These are phyloP conservation scores for Takashimella tepidaria DNA, from an alignment of 1,284 basidiomycete species.

Conservation along the genomic window DNA sequence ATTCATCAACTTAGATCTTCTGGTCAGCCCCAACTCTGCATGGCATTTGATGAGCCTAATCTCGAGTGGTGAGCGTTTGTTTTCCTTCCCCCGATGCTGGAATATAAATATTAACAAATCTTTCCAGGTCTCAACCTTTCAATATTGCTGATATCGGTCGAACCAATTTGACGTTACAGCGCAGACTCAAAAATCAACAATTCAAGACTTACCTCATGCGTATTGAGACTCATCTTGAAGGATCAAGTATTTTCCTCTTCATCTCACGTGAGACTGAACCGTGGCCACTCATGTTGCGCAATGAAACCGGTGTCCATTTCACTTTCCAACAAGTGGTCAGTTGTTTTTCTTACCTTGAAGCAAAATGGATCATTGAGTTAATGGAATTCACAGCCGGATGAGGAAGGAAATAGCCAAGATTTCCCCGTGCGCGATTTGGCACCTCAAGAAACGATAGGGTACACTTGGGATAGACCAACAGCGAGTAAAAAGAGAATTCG, in stretches of 20 bases:
- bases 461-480: constrained; percentile 95
- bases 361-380: neutral
- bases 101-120: no score
- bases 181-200: constrained; percentile 48
- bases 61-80: constrained; percentile 76
- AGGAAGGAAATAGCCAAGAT: constrained; percentile 48
- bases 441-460: constrained; percentile 47
- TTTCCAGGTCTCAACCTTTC: constrained; percentile 78
- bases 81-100: neutral
- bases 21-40: constrained; percentile 63
- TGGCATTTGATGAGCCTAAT: constrained; percentile 80
- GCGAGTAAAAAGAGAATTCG: constrained; percentile 74
- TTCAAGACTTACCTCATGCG: constrained; percentile 60
- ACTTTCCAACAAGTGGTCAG: constrained; percentile 70
- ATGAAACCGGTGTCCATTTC: constrained; percentile 72
- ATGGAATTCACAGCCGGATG: constrained; percentile 14
- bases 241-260: constrained; percentile 82
- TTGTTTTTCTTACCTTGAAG: neutral
- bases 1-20: constrained; percentile 63
- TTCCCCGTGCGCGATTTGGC: constrained; percentile 20
- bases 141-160: constrained; percentile 87
- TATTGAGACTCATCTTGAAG: constrained; percentile 79
- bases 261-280: constrained; percentile 61
- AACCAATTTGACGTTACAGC: constrained; percentile 59
- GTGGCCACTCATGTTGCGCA: constrained; percentile 91